Percentiles rank a stretch among this genome's conserved stretches.
phyloP scores from a whole-genome alignment of 163 green algal species.

The Chlamydomonas reinhardtii region DNA sequence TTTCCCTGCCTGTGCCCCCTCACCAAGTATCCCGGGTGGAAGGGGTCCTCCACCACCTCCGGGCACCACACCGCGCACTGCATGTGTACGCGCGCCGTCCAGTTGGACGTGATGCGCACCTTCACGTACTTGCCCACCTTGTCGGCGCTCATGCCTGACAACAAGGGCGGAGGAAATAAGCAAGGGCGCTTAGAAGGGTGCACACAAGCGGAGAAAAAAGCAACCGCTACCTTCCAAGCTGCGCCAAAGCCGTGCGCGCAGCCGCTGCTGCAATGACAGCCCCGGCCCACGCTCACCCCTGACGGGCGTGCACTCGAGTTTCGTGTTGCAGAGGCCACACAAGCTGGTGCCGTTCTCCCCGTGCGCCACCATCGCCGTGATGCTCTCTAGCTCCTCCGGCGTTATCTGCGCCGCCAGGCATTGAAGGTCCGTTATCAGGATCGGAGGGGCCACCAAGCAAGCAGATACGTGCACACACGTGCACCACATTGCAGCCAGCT shows the following conservation, averaged over 20 bases:
- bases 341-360: slow-evolving; percentile 38
- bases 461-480: too few species aligned
- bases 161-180: neutral
- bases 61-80: slow-evolving; percentile 53
- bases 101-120: slow-evolving; percentile 48
- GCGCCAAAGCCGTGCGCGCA: neutral
- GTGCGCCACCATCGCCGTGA: neutral
- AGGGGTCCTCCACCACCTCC: slow-evolving; percentile 46
- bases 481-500: too few species aligned
- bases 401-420: neutral
- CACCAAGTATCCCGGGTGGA: slow-evolving; percentile 23
- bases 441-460: too few species aligned
- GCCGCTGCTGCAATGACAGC: too few species aligned
- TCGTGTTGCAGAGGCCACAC: slow-evolving; percentile 46
- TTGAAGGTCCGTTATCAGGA: neutral
- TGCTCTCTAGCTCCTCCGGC: slow-evolving; percentile 22
- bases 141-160: slow-evolving; percentile 33
- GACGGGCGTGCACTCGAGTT: slow-evolving; percentile 15
- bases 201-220: too few species aligned
- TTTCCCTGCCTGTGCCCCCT: neutral
- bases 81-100: slow-evolving; percentile 49
- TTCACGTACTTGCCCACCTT: slow-evolving; percentile 6
- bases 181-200: too few species aligned
- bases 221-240: too few species aligned
- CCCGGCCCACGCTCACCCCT: neutral